phyloP scores from a whole-genome alignment of 2,329 filamentous ascomycete genomes.

The Acephala macrosclerotiorum region DNA sequence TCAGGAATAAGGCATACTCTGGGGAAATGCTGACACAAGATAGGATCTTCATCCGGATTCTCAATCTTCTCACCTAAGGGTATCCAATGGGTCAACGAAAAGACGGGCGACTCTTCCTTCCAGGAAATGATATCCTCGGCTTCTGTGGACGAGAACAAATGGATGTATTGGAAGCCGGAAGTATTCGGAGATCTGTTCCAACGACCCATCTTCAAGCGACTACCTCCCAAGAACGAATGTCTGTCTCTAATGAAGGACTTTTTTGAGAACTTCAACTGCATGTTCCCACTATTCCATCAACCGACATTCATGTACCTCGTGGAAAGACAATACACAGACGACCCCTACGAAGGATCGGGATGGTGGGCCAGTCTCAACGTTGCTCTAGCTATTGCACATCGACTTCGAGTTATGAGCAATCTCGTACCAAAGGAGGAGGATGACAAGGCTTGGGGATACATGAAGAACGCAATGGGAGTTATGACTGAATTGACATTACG shows the following conservation, averaged over 20 bases:
- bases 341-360: conserved; percentile 93
- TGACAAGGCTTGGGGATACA: conserved; percentile 90
- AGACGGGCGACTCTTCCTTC: conserved; percentile 95
- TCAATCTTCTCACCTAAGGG: conserved; percentile 99
- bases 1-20: not conserved
- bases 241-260: conserved; percentile 89
- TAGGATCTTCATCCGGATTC: conserved; percentile 95
- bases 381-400: conserved; percentile 89
- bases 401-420: conserved; percentile 94
- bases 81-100: conserved; percentile 98
- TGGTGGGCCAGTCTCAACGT: conserved; percentile 99
- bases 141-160: conserved; percentile 93
- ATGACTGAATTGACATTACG: conserved; percentile 93
- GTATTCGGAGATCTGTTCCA: conserved; percentile 93
- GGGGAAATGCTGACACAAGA: conserved; percentile 34
- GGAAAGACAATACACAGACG: conserved; percentile 88
- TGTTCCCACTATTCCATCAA: conserved; percentile 97
- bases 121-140: conserved; percentile 92
- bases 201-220: conserved; percentile 79
- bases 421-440: conserved; percentile 90
- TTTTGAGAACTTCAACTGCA: conserved; percentile 99
- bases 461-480: conserved; percentile 96
- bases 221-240: conserved; percentile 88
- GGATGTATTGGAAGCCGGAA: conserved; percentile 98
- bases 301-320: conserved; percentile 98